Evolutionary conservation across 225 moss, liverwort and hornwort genomes (phyloP).

Genomic region (Bryum argenteum): DNA sequence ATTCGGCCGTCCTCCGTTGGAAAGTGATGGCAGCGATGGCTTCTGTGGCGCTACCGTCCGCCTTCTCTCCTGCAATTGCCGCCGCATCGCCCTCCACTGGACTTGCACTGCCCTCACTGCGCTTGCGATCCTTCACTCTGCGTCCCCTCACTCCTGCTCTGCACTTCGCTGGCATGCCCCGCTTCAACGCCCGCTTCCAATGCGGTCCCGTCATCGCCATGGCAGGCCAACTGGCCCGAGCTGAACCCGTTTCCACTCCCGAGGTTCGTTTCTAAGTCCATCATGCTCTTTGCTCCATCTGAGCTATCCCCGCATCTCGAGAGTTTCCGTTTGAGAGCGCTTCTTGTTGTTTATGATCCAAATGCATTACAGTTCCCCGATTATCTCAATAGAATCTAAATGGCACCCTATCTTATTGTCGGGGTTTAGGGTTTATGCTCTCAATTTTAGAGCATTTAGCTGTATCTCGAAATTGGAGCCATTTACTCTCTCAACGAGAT

Average conservation of each 20-base stretch:
- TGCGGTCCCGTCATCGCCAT: conserved; percentile 34
- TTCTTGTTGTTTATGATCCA: not conserved
- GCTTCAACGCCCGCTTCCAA: conserved; percentile 14
- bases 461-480: no score
- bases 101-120: not conserved
- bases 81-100: not conserved
- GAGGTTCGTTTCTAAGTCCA: conserved; percentile 27
- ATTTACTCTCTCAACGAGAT: no score
- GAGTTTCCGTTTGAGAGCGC: not conserved
- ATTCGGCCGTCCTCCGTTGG: not conserved
- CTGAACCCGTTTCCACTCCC: conserved; percentile 52
- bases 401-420: not conserved
- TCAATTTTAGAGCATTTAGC: not conserved
- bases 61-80: not conserved
- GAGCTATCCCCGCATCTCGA: not conserved
- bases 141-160: conserved; percentile 3
- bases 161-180: not conserved
- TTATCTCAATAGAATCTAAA: not conserved
- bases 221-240: conserved; percentile 46
- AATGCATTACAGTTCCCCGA: not conserved
- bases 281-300: not conserved
- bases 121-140: conserved; percentile 21
- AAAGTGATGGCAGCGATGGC: conserved; percentile 31
- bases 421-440: conserved; percentile 29
- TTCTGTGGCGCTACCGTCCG: conserved; percentile 4